Percentiles rank a stretch among this genome's conserved stretches.
Evolutionary conservation across 257 asterid genomes (phyloP).

Genomic region (Ophiorrhiza pumila): DNA sequence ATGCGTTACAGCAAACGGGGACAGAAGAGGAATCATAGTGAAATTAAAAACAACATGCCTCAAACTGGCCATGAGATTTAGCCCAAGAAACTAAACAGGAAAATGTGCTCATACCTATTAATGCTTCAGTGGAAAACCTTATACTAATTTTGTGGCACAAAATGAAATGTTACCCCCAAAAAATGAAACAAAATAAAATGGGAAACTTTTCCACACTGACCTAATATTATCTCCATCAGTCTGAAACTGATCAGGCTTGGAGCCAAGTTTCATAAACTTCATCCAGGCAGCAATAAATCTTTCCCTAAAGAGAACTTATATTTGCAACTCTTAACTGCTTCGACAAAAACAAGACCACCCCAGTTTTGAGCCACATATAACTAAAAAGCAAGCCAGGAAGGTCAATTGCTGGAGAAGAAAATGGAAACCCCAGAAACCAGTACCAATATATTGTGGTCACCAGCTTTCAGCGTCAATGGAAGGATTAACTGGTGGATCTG

Average conservation of each 20-base stretch:
- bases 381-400: background rate
- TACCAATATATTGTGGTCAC: background rate
- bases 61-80: background rate
- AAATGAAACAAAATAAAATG: background rate
- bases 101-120: background rate
- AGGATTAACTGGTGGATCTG: background rate
- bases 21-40: no score
- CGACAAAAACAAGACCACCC: background rate
- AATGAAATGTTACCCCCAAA: background rate
- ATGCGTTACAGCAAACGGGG: no score
- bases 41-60: background rate
- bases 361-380: background rate
- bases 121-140: background rate
- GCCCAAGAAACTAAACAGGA: background rate
- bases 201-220: constrained; percentile 32
- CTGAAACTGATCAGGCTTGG: constrained; percentile 86
- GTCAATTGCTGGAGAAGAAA: constrained; percentile 5
- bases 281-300: constrained; percentile 32
- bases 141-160: background rate
- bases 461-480: constrained; percentile 5
- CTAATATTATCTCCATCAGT: constrained; percentile 74
- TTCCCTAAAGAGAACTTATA: constrained; percentile 13
- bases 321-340: constrained; percentile 1
- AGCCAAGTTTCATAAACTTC: constrained; percentile 98
- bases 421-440: background rate